Base-by-base conservation (phyloP, 208 protist genomes). In the Zelonia costaricensis region DNA sequence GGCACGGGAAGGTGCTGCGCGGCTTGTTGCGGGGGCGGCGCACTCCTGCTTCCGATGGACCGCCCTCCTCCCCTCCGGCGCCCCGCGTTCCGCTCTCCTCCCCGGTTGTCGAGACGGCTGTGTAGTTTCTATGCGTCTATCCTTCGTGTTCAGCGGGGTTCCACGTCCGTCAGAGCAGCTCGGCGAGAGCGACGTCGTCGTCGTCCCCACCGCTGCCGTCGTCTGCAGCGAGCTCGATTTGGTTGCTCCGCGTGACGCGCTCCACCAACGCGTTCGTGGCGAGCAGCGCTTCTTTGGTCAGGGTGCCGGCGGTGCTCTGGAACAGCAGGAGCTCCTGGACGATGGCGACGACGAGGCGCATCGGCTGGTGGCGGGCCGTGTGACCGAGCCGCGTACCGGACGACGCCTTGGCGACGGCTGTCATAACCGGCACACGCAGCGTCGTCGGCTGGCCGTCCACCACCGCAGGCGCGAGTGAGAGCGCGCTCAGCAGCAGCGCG, bases 301-400 rank as follows among this genome's bases (percentile, higher is more conserved):
- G 61, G 6, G 82, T 88, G 23, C 80, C 74, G 5, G 86, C 72
- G 3, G 64, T 36, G 51, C 91, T 91, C 59, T 94, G 85, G 69
- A 96, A 96, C 12, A 96, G 57, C 0, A 96, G 27, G 62, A 96
- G 94, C 59, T 96, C 87, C 56, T 96, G 91, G 10, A 94, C 42
- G 51, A 96, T 84, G 8, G 80, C 91, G 2, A 89, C 86, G 31
- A 94, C 78, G 15, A 89, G 38, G 8, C 66, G 69, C 89, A 95
- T 86, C 4, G 86, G 90, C 39, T 82, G 70, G 23, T 47, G 25
- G 20, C 33, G 65, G 4, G 65, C 45, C 12, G 36, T 51, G 20
- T 47, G 66, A 3, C 69, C 69, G 9, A 76, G 30, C 16, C 30
- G 40, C 27, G 78, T 74, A 23, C 43, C 68, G 16, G 62, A 52